These are phyloP conservation scores for Plasmopara muralis DNA, from an alignment of 352 stramenopile species.

Conservation along the genomic window DNA sequence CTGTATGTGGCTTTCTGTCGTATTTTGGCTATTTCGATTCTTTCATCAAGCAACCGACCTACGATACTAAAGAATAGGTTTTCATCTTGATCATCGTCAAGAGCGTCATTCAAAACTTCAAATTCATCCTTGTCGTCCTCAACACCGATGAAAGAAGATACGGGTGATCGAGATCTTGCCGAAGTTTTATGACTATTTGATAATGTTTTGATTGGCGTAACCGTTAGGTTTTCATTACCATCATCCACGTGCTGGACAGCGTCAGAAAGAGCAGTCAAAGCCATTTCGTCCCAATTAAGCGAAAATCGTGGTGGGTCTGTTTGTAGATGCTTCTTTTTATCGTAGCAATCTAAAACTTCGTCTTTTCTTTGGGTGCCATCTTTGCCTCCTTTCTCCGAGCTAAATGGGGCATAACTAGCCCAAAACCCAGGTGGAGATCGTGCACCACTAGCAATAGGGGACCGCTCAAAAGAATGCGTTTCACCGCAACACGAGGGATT, in stretches of 20 bases:
- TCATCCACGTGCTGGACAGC: constrained; percentile 32
- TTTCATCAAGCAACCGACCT: constrained; percentile 56
- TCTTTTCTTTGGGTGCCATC: constrained; percentile 7
- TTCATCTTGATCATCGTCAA: constrained; percentile 65
- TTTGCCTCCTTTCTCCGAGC: constrained; percentile 42
- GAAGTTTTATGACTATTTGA: constrained; percentile 18
- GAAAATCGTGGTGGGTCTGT: constrained; percentile 14
- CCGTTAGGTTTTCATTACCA: constrained; percentile 15
- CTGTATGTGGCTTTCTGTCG: background rate
- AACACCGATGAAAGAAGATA: constrained; percentile 30
- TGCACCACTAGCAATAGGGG: constrained; percentile 37
- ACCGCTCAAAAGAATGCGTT: constrained; percentile 18
- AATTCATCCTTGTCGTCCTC: constrained; percentile 73
- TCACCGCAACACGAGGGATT: constrained; percentile 28
- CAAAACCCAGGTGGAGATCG: constrained; percentile 70
- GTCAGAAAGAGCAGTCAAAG: constrained; percentile 41
- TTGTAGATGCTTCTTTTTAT: background rate
- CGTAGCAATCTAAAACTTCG: constrained; percentile 11
- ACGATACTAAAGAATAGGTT: constrained; percentile 69
- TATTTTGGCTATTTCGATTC: constrained; percentile 24
- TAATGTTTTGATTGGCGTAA: constrained; percentile 6
- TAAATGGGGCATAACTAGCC: constrained; percentile 69
- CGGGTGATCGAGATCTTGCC: constrained; percentile 20
- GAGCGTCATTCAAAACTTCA: constrained; percentile 52
- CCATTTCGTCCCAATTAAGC: constrained; percentile 56